These are phyloP conservation scores for Lactarius evosmus DNA, from an alignment of 768 basidiomycete species.

Conservation along the genomic window DNA sequence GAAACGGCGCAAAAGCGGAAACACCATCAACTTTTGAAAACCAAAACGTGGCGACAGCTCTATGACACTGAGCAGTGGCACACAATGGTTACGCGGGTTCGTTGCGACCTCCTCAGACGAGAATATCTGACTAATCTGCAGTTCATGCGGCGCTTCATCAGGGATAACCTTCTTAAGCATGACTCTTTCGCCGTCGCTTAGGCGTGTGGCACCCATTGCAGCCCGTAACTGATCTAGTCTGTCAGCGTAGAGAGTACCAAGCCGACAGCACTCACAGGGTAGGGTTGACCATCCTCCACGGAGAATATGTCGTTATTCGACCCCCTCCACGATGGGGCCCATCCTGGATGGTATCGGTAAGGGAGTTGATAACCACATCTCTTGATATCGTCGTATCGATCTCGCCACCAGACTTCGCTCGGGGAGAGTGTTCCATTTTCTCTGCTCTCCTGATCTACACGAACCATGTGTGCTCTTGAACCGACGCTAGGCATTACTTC, in stretches of 20 bases:
- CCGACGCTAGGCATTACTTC: no score
- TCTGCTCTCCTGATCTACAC: no score
- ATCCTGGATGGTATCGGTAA: slow-evolving; percentile 14
- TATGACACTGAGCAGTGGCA: no score
- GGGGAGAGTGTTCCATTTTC: not conserved
- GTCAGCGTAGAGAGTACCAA: not conserved
- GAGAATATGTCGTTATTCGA: not conserved
- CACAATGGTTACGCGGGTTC: no score
- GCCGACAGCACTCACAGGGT: not conserved
- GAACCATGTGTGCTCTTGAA: no score
- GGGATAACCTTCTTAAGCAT: slow-evolving; percentile 33
- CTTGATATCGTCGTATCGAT: not conserved
- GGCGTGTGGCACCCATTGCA: slow-evolving; percentile 35
- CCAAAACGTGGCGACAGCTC: no score
- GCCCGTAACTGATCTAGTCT: not conserved
- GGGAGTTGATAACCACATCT: slow-evolving; percentile 7
- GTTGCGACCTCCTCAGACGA: no score
- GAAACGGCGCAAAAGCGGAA: no score
- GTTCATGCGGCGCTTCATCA: slow-evolving; percentile 28
- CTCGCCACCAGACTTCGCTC: slow-evolving; percentile 11
- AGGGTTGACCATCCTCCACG: slow-evolving; percentile 4
- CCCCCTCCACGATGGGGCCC: slow-evolving; percentile 14
- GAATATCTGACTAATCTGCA: slow-evolving; percentile 33
- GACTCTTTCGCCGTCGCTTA: slow-evolving; percentile 33
- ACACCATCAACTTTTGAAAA: no score